Conservation (phyloP, 768 basidiomycete species). For the Kwoniella shandongensis region DNA sequence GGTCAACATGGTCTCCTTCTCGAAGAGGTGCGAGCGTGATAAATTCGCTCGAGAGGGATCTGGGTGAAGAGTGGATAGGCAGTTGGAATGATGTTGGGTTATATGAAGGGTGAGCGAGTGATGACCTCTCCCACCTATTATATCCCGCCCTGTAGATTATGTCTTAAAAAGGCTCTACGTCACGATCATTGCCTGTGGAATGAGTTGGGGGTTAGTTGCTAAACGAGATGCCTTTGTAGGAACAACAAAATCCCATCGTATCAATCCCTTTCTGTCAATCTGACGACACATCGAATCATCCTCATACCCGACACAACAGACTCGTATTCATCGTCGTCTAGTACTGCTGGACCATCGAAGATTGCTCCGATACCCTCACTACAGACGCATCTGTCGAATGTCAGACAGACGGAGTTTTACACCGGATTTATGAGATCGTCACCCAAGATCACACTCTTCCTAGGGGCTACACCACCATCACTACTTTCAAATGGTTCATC, state of each 20-base stretch:
- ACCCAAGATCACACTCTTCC: conserved; percentile 73
- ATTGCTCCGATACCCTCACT: conserved; percentile 61
- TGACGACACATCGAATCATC: conserved; percentile 82
- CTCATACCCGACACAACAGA: conserved; percentile 59
- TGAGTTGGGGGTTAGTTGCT: conserved; percentile 4
- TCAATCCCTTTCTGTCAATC: conserved; percentile 69
- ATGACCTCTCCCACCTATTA: too few relatives aligned
- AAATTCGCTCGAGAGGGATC: conserved; percentile 50
- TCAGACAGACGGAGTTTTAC: conserved; percentile 81
- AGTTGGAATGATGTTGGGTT: conserved; percentile 80
- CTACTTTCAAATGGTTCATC: too few relatives aligned
- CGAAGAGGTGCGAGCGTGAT: conserved; percentile 10
- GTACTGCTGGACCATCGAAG: too few relatives aligned
- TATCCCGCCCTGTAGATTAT: background rate
- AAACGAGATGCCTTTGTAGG: too few relatives aligned
- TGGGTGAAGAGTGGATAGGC: conserved; percentile 72
- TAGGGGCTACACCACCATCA: background rate
- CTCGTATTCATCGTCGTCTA: conserved; percentile 55
- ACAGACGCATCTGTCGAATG: conserved; percentile 63
- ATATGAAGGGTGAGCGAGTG: conserved; percentile 75
- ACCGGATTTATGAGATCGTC: conserved; percentile 86
- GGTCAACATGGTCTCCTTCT: conserved; percentile 18
- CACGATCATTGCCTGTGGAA: too few relatives aligned
- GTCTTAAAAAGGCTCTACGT: too few relatives aligned
- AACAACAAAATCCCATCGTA: conserved; percentile 77